Evolutionary conservation across 495 filamentous ascomycete genomes (phyloP), one percentile per base, ranked within the genome.

Genomic region (Xylaria grammica): DNA sequence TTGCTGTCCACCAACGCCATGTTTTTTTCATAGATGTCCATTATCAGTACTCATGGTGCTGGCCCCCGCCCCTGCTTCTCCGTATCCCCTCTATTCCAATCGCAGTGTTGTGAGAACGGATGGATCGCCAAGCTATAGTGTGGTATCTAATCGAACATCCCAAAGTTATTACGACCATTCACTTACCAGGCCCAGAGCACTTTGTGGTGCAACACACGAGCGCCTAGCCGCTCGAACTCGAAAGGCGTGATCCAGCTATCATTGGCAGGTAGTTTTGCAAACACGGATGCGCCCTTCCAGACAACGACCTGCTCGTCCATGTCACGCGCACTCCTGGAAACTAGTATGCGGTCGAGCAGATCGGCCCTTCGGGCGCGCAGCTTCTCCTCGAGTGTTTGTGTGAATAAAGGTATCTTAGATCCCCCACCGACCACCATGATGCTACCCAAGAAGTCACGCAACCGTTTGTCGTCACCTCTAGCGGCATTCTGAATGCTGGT

Each of bases 271-370:
- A 99, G 79, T 78, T 96, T 94, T n/a, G 91, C 93, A 82, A 97
- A 99, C 29, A 99, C 91, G 70, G 93, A 97, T 3, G 91, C 96
- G 1, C 95, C 95, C 83, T 99, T 99, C 95, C 95, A 99, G 7
- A 90, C 90, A 32, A 98, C 91, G 6, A 97, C 93, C 73, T 97
- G 92, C 24, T 92, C 91, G 74, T 98, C 95, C 72, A 99, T 85
- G 69, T 99, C 95, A 65, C 95, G 77, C 1, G 95, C 96, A 38
- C 92, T 94, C 17, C 87, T 85, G 36, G 91, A 92, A 53, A 98
- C 92, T 68, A 98, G 83, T 65, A 99, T 93, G 65, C 93, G 89
- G 65, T 94, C 94, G 7, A 82, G 76, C 67, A 89, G 87, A 29
- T 86, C 87, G 10, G 92, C 91, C 32, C 90, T 82, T 29, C 87